Base-by-base conservation (phyloP, 2,329 filamentous ascomycete species). In the Colletotrichum sansevieriae region DNA sequence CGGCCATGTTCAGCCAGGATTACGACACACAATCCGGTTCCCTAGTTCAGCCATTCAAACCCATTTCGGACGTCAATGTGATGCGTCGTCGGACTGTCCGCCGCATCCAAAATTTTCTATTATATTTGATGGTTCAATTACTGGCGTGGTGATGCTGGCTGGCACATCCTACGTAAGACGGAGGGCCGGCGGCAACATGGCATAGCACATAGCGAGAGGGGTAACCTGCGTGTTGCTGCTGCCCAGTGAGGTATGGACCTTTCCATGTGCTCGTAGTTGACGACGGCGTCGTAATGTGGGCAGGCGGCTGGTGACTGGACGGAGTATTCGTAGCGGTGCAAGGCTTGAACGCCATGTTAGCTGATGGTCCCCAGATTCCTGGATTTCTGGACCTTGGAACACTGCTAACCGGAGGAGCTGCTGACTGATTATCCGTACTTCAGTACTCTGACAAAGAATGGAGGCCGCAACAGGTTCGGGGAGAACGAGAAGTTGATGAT, bases 401-500 rank as follows among this genome's bases (percentile, higher is more conserved):
- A 52, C 51, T 63, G 61, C 41, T 63, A 51, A 58, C 54, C 20
- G 25, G 33, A 39, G 33, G 51, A 43, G 41, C 51, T 63, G 52
- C 51, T 58, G 61, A 63, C 61, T 47, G 52, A 47, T 59, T 51
- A 13, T 10, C 22, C 22, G 22, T 3, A 11, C 20, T 22, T 22
- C 22, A 22, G 22, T 22, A 22, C 22, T 22, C 29, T n/a, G 33
- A 25, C 57, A 47, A 39, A 22, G 18, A 2, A 25, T 35, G 29
- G 20, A 12, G 35, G 49, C 37, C 15, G 49, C 49, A 33, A n/a
- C 20, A 49, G 58, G 13, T 25, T n/a, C 9, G 9, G 35, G 46
- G 13, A 41, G 11, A 15, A 20, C 13, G 29, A 37, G 39, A 13
- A 18, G 54, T 25, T 57, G 37, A 18, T 57, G 54, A 22, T 57